A percentile compares a stretch with the other conserved stretches of the same genome.
These are phyloP conservation scores for Aspergillus novoparasiticus DNA, from an alignment of 2,329 filamentous ascomycete species.

Conservation along the genomic window DNA sequence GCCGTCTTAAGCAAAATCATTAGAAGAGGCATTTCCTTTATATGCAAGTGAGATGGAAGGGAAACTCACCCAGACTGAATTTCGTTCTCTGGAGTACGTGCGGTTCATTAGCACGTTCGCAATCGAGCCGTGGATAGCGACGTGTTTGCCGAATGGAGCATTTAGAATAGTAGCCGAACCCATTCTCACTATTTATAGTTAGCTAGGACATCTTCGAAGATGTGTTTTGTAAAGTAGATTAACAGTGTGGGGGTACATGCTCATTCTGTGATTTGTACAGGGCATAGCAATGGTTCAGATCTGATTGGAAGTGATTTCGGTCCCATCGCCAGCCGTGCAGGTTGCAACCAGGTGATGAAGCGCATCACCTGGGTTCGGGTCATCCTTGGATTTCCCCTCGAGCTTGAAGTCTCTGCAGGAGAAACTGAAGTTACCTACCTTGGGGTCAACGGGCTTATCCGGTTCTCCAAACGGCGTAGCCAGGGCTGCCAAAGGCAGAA, in stretches of 20 bases:
- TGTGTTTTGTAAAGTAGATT: neutral
- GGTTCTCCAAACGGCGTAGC: neutral
- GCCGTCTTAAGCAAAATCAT: neutral
- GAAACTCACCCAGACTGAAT: neutral
- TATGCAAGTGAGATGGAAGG: neutral
- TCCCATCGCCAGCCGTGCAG: neutral
- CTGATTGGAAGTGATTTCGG: neutral
- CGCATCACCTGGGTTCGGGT: no score
- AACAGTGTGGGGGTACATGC: neutral
- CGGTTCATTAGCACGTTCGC: no score
- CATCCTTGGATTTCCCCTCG: neutral
- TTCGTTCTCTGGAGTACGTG: no score
- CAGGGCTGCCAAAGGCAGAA: neutral
- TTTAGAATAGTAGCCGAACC: neutral
- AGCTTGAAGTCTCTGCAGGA: neutral
- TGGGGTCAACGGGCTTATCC: neutral
- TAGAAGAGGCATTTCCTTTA: neutral
- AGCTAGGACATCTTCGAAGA: neutral
- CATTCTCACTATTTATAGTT: neutral
- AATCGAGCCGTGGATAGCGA: no score
- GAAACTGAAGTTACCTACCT: neutral
- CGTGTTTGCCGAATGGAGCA: neutral
- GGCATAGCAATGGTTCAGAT: neutral
- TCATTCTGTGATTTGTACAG: neutral
- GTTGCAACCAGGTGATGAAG: neutral